Conservation (phyloP, 257 asterid genomes). For the Anisodus acutangulus region DNA sequence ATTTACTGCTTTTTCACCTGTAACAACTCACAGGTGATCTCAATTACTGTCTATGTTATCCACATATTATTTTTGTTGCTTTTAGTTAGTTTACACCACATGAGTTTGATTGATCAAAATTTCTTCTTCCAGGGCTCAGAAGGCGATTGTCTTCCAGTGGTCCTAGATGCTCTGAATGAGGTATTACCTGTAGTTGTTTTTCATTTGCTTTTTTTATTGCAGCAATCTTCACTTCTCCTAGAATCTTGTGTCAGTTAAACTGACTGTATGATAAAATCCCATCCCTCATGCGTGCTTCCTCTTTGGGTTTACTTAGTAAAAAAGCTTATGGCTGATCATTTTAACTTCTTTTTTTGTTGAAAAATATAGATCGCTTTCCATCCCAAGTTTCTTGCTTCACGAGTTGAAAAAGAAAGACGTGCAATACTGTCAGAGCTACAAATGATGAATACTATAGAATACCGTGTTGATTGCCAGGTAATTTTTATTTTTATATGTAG, state of each 20-base stretch:
- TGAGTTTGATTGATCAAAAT: conserved; percentile 34
- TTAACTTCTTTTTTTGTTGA: neutral
- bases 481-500: neutral
- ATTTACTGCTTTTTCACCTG: neutral
- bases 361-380: conserved; percentile 82
- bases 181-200: conserved; percentile 42
- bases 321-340: neutral
- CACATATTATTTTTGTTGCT: conserved; percentile 17
- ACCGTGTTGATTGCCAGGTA: conserved; percentile 99
- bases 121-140: conserved; percentile 73
- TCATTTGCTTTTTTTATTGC: conserved; percentile 1
- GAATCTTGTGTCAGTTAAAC: neutral
- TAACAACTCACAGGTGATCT: conserved; percentile 17
- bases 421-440: conserved; percentile 95
- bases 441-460: conserved; percentile 99
- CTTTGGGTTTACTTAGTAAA: neutral
- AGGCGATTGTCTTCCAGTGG: conserved; percentile 89
- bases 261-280: neutral
- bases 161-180: conserved; percentile 97
- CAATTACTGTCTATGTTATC: neutral
- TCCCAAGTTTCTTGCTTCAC: conserved; percentile 88
- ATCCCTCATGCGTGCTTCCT: conserved; percentile 2
- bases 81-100: conserved; percentile 25
- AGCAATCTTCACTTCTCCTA: neutral
- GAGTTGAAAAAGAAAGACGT: conserved; percentile 97